Conservation (phyloP, 2,329 filamentous ascomycete species). For the Colletotrichum lini region DNA sequence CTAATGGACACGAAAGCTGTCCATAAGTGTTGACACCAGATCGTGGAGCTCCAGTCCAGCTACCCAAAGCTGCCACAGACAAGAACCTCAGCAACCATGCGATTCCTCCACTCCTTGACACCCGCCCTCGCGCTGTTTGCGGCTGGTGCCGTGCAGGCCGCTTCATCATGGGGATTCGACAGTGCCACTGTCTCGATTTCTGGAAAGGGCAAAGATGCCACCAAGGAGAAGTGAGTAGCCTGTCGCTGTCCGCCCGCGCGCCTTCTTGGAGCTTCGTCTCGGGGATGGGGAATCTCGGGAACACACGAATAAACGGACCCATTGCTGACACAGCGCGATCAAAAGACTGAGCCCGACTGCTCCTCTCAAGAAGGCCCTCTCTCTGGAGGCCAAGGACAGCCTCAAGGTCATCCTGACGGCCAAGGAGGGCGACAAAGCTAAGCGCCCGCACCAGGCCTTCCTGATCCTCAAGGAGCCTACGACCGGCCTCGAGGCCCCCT, state of each 20-base stretch:
- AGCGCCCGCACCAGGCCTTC: slow-evolving; percentile 95
- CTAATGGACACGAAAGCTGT: slow-evolving; percentile 44
- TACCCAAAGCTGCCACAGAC: slow-evolving; percentile 41
- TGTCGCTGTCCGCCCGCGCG: neutral
- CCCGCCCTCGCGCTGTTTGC: slow-evolving; percentile 62
- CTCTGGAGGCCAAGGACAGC: slow-evolving; percentile 77
- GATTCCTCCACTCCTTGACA: slow-evolving; percentile 57
- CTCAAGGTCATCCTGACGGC: slow-evolving; percentile 88
- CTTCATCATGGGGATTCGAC: slow-evolving; percentile 79
- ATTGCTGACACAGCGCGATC: slow-evolving; percentile 21
- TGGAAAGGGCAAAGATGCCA: slow-evolving; percentile 74
- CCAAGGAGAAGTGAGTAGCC: slow-evolving; percentile 76
- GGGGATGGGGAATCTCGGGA: slow-evolving; percentile 42
- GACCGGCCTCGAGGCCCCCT: slow-evolving; percentile 88
- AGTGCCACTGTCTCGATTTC: slow-evolving; percentile 78
- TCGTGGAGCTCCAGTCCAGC: slow-evolving; percentile 39
- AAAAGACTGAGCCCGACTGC: slow-evolving; percentile 71
- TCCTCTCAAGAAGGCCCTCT: slow-evolving; percentile 74
- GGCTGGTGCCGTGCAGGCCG: slow-evolving; percentile 65
- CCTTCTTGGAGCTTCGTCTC: slow-evolving; percentile 42
- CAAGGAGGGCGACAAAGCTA: slow-evolving; percentile 82
- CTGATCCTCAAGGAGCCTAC: slow-evolving; percentile 81
- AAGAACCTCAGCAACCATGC: slow-evolving; percentile 53
- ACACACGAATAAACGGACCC: neutral
- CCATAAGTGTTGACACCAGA: slow-evolving; percentile 38